Base-by-base conservation (phyloP, 495 filamentous ascomycete genomes). In the Thermochaetoides thermophila region DNA sequence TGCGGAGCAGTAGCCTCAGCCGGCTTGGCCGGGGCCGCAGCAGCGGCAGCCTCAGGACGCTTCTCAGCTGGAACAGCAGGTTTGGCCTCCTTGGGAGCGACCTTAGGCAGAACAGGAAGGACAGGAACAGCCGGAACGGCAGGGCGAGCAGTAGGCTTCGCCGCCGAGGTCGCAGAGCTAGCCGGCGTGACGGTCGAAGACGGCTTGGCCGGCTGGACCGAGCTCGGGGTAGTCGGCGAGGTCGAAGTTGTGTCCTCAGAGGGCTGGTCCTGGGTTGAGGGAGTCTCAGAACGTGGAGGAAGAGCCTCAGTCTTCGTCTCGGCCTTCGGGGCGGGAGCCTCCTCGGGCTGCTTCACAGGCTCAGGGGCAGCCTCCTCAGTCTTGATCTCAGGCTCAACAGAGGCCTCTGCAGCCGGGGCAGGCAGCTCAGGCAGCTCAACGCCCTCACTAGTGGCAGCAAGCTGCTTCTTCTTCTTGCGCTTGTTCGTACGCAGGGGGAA, bases 151-250 rank as follows among this genome's bases (percentile, higher is more conserved):
- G 72, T 55, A 29, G 61, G 59, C 8, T 71, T 46, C 8, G 61
- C 60, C 20, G 62, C 43, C 7, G 64, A 55, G 6, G 68, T 68
- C 11, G 60, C 42, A 7, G 52, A 28, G 41, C 67, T 54, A 6
- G 45, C 33, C 16, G 59, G 39, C 7, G 52, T 48, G 14, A 39
- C 18, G 16, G 39, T 30, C 16, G 35, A 28, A n/a, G 53, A 57
- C 3, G 50, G 32, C 25, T 66, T 62, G 13, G 55, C 24, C 23
- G 48, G 43, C 57, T 70, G 59, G 27, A 53, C 52, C 0, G 80
- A 77, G 7, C 73, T 77, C 12, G 81, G 76, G 0, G 77, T 79
- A 3, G 81, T 79, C 4, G 78, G 76, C 19, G 80, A 73, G 1
- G 77, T 82, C 9, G 60, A 57, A 0, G 69, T 71, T 38, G 74